Conservation (phyloP, 2,329 filamentous ascomycete genomes). For the Madurella mycetomatis region DNA sequence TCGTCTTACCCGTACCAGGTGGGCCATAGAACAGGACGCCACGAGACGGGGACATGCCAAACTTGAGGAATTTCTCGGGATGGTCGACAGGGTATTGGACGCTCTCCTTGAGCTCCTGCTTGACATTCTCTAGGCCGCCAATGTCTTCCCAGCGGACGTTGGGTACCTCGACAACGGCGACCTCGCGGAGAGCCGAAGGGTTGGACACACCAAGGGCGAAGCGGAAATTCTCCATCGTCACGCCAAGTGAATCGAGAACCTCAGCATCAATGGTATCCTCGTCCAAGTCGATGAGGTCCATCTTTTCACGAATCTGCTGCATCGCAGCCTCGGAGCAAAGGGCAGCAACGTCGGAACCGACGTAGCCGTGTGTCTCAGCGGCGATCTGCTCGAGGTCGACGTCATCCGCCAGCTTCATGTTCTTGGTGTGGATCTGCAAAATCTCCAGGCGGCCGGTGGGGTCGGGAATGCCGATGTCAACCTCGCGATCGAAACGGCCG, state of each 20-base stretch:
- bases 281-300: slow-evolving; percentile 98
- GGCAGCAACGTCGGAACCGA: slow-evolving; percentile 96
- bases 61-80: slow-evolving; percentile 99
- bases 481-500: slow-evolving; percentile 97
- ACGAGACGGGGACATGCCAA: slow-evolving; percentile 93
- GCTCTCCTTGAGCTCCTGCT: slow-evolving; percentile 98
- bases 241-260: slow-evolving; percentile 94
- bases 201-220: slow-evolving; percentile 97
- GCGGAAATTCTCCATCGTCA: slow-evolving; percentile 99
- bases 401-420: slow-evolving; percentile 98
- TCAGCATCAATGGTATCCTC: slow-evolving; percentile 99
- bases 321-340: slow-evolving; percentile 98
- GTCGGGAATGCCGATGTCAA: slow-evolving; percentile 97
- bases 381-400: slow-evolving; percentile 97
- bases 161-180: slow-evolving; percentile 97
- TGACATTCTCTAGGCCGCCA: slow-evolving; percentile 95
- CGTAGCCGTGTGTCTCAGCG: slow-evolving; percentile 96
- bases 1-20: slow-evolving; percentile 99
- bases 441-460: slow-evolving; percentile 98
- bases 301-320: slow-evolving; percentile 99
- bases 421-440: slow-evolving; percentile 99
- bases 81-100: slow-evolving; percentile 99
- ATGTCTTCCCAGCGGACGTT: slow-evolving; percentile 99
- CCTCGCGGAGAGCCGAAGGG: slow-evolving; percentile 96
- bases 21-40: slow-evolving; percentile 99